Evolutionary conservation across 768 basidiomycete genomes (phyloP).

Genomic region (Boletus sp.): DNA sequence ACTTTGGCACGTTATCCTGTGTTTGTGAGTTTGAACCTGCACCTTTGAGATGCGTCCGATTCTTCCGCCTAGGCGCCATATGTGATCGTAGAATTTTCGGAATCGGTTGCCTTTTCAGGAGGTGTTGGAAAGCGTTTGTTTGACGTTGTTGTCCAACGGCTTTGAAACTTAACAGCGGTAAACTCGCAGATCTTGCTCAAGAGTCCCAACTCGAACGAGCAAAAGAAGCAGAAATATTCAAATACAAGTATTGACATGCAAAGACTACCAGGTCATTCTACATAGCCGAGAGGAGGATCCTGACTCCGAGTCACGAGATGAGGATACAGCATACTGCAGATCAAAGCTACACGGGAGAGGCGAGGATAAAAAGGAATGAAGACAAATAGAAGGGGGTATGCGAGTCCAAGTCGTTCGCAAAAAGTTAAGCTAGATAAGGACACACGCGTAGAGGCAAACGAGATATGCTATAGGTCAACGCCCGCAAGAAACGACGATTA

Average conservation of each 20-base stretch:
- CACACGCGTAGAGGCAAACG: slow-evolving; percentile 4
- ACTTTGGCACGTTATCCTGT: slow-evolving; percentile 63
- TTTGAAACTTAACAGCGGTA: not conserved
- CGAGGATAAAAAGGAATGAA: slow-evolving; percentile 3
- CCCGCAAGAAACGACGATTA: slow-evolving; percentile 7
- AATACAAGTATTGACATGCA: slow-evolving; percentile 11
- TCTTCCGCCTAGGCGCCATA: slow-evolving; percentile 78
- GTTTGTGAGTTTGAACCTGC: slow-evolving; percentile 36
- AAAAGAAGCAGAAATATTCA: not conserved
- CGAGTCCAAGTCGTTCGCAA: slow-evolving; percentile 1
- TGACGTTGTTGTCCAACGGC: slow-evolving; percentile 21
- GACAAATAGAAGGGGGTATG: slow-evolving; percentile 9
- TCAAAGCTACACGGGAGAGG: slow-evolving; percentile 29
- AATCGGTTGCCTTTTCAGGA: slow-evolving; percentile 23
- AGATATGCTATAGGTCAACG: slow-evolving; percentile 31
- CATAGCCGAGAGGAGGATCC: slow-evolving; percentile 6
- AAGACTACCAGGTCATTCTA: slow-evolving; percentile 10
- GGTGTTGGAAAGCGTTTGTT: slow-evolving; percentile 16
- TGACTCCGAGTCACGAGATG: slow-evolving; percentile 6
- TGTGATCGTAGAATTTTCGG: slow-evolving; percentile 9
- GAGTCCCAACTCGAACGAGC: too few relatives aligned
- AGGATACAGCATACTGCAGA: slow-evolving; percentile 30
- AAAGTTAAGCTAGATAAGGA: not conserved
- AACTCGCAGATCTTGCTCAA: not conserved
- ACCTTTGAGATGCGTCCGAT: slow-evolving; percentile 78